Evolutionary conservation across 352 stramenopile species (phyloP), one percentile per base, ranked within the genome.

Genomic region (Phytophthora pseudosyringae): DNA sequence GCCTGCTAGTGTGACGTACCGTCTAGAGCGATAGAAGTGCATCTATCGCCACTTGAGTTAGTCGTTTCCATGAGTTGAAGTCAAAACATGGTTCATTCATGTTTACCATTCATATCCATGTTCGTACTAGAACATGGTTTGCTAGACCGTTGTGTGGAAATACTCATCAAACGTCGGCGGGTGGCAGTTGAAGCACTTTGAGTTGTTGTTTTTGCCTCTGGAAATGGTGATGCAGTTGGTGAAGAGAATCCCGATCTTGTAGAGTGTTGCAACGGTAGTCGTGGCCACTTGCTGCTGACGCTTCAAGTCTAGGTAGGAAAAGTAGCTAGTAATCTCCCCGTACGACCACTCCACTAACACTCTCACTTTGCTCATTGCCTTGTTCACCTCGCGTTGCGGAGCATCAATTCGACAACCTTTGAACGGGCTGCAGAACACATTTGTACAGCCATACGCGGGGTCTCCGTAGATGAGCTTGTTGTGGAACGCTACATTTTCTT

Each of bases 261-360:
- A 58, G 8, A 58, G n/a, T 3, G 50, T 58, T 28, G 50, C 38
- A 3, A 40, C 26, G 5, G 36, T 25, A 4, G 38, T 39, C 13
- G 25, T 49, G 35, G 1, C 50, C n/a, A n/a, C n/a, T n/a, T 18
- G 16, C 44, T 58, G 25, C n/a, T n/a, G n/a, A n/a, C n/a, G n/a
- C n/a, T n/a, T n/a, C n/a, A 49, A 58, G 38, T 58, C 38, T 4
- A 58, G 36, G n/a, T 32, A 40, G 2, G 50, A 47, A 11, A 47
- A 58, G 16, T 49, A 47, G 6, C 26, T 18, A 29, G 13, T 48
- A 4, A 58, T 33, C 10, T 49, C 18, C 1, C 38, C 50, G 13
- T 58, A 58, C 2, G 25, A 58, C 38, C 50, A 58, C 9, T 58
- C 50, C 12, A 49, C 50, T 5, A 38, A 58, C 12, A 48, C 38